phyloP scores from a whole-genome alignment of 768 basidiomycete genomes.

The Russula foetens region DNA sequence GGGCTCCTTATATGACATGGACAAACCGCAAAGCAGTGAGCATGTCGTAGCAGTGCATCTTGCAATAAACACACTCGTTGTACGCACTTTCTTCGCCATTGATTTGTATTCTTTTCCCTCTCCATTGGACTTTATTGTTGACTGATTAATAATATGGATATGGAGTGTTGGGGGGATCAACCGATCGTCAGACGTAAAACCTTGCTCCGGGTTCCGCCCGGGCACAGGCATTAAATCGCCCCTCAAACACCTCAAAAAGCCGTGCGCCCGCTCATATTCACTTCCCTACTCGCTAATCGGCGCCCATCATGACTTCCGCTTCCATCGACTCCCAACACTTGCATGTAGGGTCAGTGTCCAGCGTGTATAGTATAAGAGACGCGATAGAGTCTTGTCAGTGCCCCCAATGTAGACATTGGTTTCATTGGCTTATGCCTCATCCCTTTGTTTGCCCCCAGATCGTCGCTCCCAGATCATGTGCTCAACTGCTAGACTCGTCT shows the following conservation, averaged over 20 bases:
- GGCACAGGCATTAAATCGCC: background rate
- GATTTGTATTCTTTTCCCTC: background rate
- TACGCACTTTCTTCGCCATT: constrained; percentile 1
- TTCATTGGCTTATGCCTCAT: background rate
- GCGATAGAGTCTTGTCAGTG: constrained; percentile 12
- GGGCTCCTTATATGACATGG: constrained; percentile 88
- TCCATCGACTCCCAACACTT: background rate
- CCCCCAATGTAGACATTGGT: background rate
- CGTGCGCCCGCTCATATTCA: too few species aligned
- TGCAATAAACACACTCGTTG: constrained; percentile 4
- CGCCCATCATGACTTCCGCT: constrained; percentile 3
- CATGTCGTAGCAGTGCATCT: constrained; percentile 21
- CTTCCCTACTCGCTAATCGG: background rate
- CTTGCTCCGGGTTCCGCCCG: constrained; percentile 12
- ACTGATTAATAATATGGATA: constrained; percentile 12
- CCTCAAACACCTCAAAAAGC: background rate
- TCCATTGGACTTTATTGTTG: background rate
- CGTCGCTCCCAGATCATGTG: constrained; percentile 16
- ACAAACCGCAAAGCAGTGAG: constrained; percentile 66
- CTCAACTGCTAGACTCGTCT: background rate
- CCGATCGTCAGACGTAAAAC: background rate
- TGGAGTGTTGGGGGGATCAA: background rate
- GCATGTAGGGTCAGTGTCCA: constrained; percentile 12
- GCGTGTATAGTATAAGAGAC: constrained; percentile 16
- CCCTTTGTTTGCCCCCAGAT: constrained; percentile 1